Base-by-base conservation (phyloP, 2,329 filamentous ascomycete genomes). In the Aspergillus quadrilineatus region DNA sequence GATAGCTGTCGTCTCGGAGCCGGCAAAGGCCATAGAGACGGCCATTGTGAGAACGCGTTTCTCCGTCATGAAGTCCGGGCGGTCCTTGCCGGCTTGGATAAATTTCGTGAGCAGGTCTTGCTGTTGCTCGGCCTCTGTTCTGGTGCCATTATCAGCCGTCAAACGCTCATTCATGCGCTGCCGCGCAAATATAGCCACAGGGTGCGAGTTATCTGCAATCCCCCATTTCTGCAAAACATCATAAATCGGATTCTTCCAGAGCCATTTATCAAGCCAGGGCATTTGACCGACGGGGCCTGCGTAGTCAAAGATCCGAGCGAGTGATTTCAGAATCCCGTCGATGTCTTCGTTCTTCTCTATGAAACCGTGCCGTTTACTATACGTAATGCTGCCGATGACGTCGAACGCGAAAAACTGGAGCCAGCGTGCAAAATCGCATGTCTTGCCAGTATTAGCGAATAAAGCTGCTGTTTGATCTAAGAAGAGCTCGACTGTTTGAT, bases 341-440 rank as follows among this genome's bases (percentile, higher is more conserved):
- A 92, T 84, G 59, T 93, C 89, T 67, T 88, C 80, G 56, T 90
- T 88, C 65, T 83, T 82, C 71, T 92, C 89, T 1, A 93, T 75
- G 63, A 92, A 92, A 0, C 89, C 89, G 58, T 92, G 82, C 0
- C 88, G 80, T 70, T 90, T 90, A 71, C 85, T 86, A 74, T 89
- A 92, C 0, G 89, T 91, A 66, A 92, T 83, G 60, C 89, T 86
- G 6, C 88, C 88, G 60, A 91, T 90, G n/a, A 92, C 89, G 66
- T 92, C 89, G 66, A 92, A 92, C 0, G 89, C 89, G 64, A 89
- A 92, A 68, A 86, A 92, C 66, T 92, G 89, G 57, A 92, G 75
- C 89, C 89, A 92, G 12, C 58, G 58, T 2, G 61, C 59, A 34
- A 69, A 66, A 36, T 67, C 60, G 32, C 63, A 66, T 37, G 54